Percentiles rank a stretch among this genome's conserved stretches.
These are phyloP conservation scores for Fusarium burgessii DNA, from an alignment of 2,329 filamentous ascomycete species.

Conservation along the genomic window DNA sequence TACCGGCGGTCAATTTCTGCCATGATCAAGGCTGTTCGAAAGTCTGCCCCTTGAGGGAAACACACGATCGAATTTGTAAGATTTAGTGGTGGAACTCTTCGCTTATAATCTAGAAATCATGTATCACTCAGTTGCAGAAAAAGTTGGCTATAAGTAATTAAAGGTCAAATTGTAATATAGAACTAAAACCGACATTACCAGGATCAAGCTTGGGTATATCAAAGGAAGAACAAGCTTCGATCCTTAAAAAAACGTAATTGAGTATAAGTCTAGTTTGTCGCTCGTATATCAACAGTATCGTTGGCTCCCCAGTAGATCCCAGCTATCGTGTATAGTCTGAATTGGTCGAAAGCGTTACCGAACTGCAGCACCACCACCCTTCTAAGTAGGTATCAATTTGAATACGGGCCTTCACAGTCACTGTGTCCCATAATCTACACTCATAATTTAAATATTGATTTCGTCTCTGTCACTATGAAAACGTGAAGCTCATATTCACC, in stretches of 20 bases:
- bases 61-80: not conserved
- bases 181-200: not conserved
- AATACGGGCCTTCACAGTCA: no score
- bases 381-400: not conserved
- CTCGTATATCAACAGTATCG: not conserved
- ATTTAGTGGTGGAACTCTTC: not conserved
- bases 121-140: slow-evolving; percentile 6
- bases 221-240: not conserved
- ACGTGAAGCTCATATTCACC: not conserved
- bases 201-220: not conserved
- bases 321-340: not conserved
- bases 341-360: not conserved
- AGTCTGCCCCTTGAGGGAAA: slow-evolving; percentile 4
- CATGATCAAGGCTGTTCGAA: slow-evolving; percentile 33
- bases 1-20: slow-evolving; percentile 43
- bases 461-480: not conserved
- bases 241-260: not conserved
- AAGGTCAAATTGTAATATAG: slow-evolving; percentile 26
- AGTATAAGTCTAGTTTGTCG: not conserved
- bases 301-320: not conserved
- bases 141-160: not conserved
- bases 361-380: not conserved
- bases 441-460: not conserved
- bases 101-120: not conserved
- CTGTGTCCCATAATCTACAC: not conserved